These are phyloP conservation scores for Boletus coffeatus DNA, from an alignment of 1,284 basidiomycete species.

Conservation along the genomic window DNA sequence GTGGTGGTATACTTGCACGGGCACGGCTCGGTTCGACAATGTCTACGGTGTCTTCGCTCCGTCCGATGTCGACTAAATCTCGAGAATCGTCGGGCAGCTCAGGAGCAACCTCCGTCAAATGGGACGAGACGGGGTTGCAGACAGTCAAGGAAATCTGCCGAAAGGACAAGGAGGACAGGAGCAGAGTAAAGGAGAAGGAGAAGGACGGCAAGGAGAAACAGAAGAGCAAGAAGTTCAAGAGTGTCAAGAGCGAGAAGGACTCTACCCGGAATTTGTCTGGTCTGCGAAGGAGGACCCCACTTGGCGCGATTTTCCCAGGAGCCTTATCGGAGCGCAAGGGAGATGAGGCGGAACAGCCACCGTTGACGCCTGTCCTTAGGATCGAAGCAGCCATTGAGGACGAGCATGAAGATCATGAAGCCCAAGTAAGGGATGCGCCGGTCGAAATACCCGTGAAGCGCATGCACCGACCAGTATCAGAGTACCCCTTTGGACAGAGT, in stretches of 20 bases:
- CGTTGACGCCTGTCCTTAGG: conserved; percentile 36
- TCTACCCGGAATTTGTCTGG: conserved; percentile 32
- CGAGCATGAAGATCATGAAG: conserved; percentile 36
- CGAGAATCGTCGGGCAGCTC: conserved; percentile 45
- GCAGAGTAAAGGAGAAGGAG: conserved; percentile 13
- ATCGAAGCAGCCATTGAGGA: conserved; percentile 50
- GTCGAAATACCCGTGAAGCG: conserved; percentile 48
- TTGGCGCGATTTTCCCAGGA: conserved; percentile 47
- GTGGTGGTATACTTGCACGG: conserved; percentile 28
- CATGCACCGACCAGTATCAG: conserved; percentile 55
- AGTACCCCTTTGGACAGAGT: conserved; percentile 49
- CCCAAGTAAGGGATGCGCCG: conserved; percentile 2
- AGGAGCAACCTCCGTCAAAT: conserved; percentile 44
- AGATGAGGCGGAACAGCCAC: conserved; percentile 1
- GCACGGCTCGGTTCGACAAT: conserved; percentile 41
- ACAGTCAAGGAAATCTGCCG: conserved; percentile 47
- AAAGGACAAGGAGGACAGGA: conserved; percentile 36
- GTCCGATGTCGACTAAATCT: conserved; percentile 53
- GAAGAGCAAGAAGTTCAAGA: conserved; percentile 28
- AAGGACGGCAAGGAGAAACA: conserved; percentile 11
- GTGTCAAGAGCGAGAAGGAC: conserved; percentile 23
- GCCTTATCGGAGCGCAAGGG: conserved; percentile 17
- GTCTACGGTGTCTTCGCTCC: conserved; percentile 49
- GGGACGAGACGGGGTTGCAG: conserved; percentile 61
- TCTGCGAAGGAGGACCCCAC: conserved; percentile 41